phyloP scores from a whole-genome alignment of 768 basidiomycete species.

The Guyanaporus albipodus region DNA sequence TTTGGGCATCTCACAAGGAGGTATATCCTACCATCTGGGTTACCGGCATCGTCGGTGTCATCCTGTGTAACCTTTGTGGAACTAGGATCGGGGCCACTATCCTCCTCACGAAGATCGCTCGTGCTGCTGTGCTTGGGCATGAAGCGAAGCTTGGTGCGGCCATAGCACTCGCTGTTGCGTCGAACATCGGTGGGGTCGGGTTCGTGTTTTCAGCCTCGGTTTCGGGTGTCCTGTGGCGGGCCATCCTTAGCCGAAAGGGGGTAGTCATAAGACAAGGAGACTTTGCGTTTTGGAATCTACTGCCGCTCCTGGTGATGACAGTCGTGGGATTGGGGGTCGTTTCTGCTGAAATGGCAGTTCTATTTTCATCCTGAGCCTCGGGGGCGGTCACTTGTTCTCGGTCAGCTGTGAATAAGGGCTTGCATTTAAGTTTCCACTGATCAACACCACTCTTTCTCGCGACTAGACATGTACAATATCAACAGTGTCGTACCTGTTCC shows the following conservation, averaged over 20 bases:
- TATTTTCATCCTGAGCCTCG: conserved; percentile 32
- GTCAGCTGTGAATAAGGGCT: too few species aligned
- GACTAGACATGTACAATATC: too few species aligned
- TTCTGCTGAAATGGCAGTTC: conserved; percentile 67
- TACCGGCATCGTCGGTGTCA: conserved; percentile 66
- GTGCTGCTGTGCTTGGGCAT: conserved; percentile 36
- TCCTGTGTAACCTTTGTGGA: conserved; percentile 77
- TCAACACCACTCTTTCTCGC: too few species aligned
- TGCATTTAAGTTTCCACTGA: too few species aligned
- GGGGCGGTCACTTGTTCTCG: too few species aligned
- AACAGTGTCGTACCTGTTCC: too few species aligned
- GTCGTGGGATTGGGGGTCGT: conserved; percentile 56
- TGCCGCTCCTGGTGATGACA: conserved; percentile 49
- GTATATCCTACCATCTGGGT: conserved; percentile 56
- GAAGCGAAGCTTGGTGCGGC: conserved; percentile 50
- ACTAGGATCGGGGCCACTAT: conserved; percentile 69
- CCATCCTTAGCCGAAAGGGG: conserved; percentile 64
- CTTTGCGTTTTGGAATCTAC: conserved; percentile 70
- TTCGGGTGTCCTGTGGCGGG: conserved; percentile 81
- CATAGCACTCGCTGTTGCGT: conserved; percentile 76
- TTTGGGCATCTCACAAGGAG: conserved; percentile 38
- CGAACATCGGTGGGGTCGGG: conserved; percentile 88
- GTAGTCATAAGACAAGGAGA: conserved; percentile 53
- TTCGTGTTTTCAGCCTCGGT: conserved; percentile 87
- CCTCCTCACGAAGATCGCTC: conserved; percentile 59